Evolutionary conservation across 768 basidiomycete genomes (phyloP).

Genomic region (Tephrocybe sp.): DNA sequence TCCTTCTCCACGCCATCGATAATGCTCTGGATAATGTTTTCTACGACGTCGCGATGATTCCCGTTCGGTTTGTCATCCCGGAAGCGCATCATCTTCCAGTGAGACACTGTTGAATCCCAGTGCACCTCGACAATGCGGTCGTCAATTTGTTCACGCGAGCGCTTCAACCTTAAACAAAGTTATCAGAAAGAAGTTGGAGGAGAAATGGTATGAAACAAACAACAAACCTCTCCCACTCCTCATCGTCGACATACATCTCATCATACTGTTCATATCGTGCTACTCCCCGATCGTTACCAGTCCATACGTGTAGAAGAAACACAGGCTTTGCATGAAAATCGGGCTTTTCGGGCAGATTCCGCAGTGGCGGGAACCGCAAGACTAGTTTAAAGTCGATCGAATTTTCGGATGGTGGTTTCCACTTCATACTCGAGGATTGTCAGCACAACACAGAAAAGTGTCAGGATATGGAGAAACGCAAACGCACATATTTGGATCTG

Average conservation of each 20-base stretch:
- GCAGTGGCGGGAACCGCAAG: slow-evolving; percentile 81
- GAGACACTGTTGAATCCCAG: slow-evolving; percentile 67
- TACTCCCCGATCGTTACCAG: slow-evolving; percentile 57
- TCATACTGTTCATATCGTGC: slow-evolving; percentile 83
- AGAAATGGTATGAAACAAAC: not conserved
- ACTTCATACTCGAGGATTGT: slow-evolving; percentile 75
- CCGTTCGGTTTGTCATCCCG: slow-evolving; percentile 92
- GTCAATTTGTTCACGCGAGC: slow-evolving; percentile 81
- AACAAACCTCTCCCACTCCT: slow-evolving; percentile 89
- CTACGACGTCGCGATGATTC: slow-evolving; percentile 82
- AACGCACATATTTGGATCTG: slow-evolving; percentile 84
- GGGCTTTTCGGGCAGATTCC: slow-evolving; percentile 51
- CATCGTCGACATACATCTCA: slow-evolving; percentile 78
- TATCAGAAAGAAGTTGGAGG: slow-evolving; percentile 5
- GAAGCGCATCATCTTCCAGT: slow-evolving; percentile 92
- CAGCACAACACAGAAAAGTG: slow-evolving; percentile 5
- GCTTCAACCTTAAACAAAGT: slow-evolving; percentile 63
- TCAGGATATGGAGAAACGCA: not conserved
- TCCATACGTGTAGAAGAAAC: slow-evolving; percentile 82
- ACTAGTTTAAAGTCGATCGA: slow-evolving; percentile 97
- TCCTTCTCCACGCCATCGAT: slow-evolving; percentile 92
- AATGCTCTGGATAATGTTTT: slow-evolving; percentile 88
- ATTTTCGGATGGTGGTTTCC: slow-evolving; percentile 98
- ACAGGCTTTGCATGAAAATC: slow-evolving; percentile 85
- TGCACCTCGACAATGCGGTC: slow-evolving; percentile 93